Percentiles rank a stretch among this genome's conserved stretches.
Evolutionary conservation across 306 rosid species (phyloP).

Genomic region (Argentina anserina): DNA sequence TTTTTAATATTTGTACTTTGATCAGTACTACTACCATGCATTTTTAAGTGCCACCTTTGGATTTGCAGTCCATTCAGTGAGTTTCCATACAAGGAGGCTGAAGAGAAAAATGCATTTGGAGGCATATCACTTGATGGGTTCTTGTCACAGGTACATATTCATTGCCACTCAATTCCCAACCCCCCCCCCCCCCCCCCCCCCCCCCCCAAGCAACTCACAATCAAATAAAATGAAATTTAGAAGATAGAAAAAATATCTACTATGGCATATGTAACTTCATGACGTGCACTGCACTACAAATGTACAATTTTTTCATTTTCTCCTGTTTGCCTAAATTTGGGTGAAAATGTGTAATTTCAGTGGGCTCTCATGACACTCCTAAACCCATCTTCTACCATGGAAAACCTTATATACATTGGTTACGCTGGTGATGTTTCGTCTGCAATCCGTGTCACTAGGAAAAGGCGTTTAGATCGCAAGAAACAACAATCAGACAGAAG

Average conservation of each 20-base stretch:
- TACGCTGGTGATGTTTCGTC: constrained; percentile 71
- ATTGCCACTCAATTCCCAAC: neutral
- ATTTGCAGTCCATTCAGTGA: constrained; percentile 72
- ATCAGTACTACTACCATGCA: constrained; percentile 2
- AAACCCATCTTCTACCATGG: constrained; percentile 73
- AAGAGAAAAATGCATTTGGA: constrained; percentile 74
- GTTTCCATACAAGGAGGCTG: constrained; percentile 67
- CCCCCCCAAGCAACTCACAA: neutral
- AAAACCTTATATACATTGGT: constrained; percentile 89
- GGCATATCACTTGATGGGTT: constrained; percentile 82
- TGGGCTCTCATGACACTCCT: constrained; percentile 95
- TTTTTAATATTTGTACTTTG: neutral
- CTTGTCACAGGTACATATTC: constrained; percentile 46
- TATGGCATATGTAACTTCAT: neutral
- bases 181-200: neutral
- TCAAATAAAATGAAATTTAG: neutral
- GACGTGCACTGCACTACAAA: neutral
- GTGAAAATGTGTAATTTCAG: constrained; percentile 41
- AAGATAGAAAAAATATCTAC: neutral
- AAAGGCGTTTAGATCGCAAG: constrained; percentile 79
- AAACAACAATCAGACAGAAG: constrained; percentile 77
- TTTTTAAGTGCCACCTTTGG: constrained; percentile 23
- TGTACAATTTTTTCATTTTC: neutral
- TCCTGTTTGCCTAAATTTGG: neutral
- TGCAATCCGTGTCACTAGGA: constrained; percentile 76